A percentile compares a stretch with the other conserved stretches of the same genome.
phyloP scores from a whole-genome alignment of 139 green algal species.

The Closterium sp. region DNA sequence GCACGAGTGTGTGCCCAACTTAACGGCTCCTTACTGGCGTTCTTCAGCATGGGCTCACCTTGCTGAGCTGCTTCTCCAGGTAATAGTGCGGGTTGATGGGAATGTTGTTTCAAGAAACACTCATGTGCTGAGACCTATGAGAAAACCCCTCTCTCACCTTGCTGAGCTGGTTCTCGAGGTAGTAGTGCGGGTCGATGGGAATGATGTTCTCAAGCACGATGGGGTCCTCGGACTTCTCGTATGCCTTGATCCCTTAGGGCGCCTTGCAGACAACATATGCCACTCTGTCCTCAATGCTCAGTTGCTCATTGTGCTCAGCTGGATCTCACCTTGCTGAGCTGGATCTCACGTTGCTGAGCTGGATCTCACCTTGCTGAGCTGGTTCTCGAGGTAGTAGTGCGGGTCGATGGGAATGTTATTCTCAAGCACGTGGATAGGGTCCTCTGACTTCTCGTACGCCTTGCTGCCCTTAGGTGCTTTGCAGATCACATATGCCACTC shows the following conservation, averaged over 20 bases:
- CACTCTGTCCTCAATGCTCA: no score
- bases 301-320: background rate
- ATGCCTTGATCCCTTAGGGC: no score
- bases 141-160: conserved; percentile 12
- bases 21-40: conserved; percentile 61
- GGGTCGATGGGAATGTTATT: conserved; percentile 95
- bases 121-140: conserved; percentile 98
- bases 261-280: no score
- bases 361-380: conserved; percentile 62
- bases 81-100: conserved; percentile 96
- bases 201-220: conserved; percentile 84
- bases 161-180: conserved; percentile 93
- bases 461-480: conserved; percentile 89
- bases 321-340: background rate
- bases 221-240: conserved; percentile 97
- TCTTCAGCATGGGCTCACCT: conserved; percentile 85
- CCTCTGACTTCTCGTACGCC: conserved; percentile 95
- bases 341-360: no score
- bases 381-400: conserved; percentile 97
- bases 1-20: conserved; percentile 78
- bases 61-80: conserved; percentile 89
- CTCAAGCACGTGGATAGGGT: conserved; percentile 94
- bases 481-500: conserved; percentile 96
- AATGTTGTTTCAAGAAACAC: conserved; percentile 92
- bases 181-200: conserved; percentile 95